These are phyloP conservation scores for Fusarium sp. DNA, from an alignment of 2,329 filamentous ascomycete species.

Conservation along the genomic window DNA sequence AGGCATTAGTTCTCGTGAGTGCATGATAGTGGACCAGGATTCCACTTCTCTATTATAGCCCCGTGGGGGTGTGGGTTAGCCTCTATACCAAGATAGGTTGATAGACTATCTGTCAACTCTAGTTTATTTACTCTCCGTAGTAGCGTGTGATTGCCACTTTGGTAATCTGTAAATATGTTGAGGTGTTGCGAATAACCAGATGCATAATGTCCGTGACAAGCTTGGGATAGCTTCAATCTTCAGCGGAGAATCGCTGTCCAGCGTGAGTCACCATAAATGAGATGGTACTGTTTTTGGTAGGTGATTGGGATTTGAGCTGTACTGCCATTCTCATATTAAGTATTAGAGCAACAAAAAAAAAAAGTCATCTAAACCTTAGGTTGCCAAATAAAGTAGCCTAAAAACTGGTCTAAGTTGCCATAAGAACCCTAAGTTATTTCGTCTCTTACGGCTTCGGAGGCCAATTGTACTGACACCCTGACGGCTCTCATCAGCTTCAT, in stretches of 20 bases:
- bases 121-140: background rate
- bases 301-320: too few relatives aligned
- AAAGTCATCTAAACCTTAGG: too few relatives aligned
- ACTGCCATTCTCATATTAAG: background rate
- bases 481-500: background rate
- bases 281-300: background rate
- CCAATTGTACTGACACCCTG: too few relatives aligned
- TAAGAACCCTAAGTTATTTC: too few relatives aligned
- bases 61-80: constrained; percentile 7
- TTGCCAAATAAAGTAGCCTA: too few relatives aligned
- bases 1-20: constrained; percentile 27
- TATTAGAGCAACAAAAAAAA: background rate
- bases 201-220: background rate
- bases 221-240: background rate
- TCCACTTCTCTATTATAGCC: constrained; percentile 22
- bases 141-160: background rate
- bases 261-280: background rate
- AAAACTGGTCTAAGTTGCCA: too few relatives aligned
- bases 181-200: background rate
- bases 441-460: too few relatives aligned
- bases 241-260: background rate
- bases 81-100: background rate
- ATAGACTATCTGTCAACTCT: background rate
- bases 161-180: background rate
- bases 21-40: constrained; percentile 22